Conservation (phyloP, 148 eudicot species). For the Dysphania ambrosioides region DNA sequence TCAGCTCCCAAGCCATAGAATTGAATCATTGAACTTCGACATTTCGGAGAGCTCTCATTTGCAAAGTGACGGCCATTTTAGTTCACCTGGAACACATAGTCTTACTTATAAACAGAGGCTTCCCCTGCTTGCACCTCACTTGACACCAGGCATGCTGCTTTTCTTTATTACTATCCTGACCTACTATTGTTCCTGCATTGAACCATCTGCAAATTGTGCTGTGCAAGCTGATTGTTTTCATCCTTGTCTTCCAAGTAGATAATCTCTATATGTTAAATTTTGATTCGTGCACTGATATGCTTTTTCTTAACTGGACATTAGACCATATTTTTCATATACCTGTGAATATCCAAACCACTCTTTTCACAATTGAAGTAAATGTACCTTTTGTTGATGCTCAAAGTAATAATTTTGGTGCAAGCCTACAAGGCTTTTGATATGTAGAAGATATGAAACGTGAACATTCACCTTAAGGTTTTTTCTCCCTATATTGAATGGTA, state of each 20-base stretch:
- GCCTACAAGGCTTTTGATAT: background rate
- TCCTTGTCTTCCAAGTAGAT: background rate
- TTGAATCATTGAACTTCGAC: conserved; percentile 36
- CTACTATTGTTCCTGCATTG: conserved; percentile 2
- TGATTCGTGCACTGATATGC: background rate
- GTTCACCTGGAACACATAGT: too few species aligned
- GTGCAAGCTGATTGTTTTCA: background rate
- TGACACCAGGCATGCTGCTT: conserved; percentile 51
- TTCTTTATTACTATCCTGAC: conserved; percentile 5
- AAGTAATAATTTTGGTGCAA: background rate
- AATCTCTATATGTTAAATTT: background rate
- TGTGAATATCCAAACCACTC: background rate
- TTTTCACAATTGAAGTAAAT: conserved; percentile 3
- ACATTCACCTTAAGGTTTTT: too few species aligned
- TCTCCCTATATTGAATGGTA: background rate
- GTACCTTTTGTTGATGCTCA: background rate
- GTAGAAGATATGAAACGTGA: background rate
- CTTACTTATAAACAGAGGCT: too few species aligned
- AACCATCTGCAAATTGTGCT: background rate
- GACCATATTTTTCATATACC: background rate
- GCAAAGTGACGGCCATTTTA: too few species aligned
- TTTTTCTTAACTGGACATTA: background rate
- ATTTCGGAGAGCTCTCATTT: conserved; percentile 33
- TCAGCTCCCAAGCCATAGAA: conserved; percentile 32
- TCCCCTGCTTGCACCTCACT: too few species aligned